Conservation (phyloP, 306 rosid species). For the Lupinus albus region DNA sequence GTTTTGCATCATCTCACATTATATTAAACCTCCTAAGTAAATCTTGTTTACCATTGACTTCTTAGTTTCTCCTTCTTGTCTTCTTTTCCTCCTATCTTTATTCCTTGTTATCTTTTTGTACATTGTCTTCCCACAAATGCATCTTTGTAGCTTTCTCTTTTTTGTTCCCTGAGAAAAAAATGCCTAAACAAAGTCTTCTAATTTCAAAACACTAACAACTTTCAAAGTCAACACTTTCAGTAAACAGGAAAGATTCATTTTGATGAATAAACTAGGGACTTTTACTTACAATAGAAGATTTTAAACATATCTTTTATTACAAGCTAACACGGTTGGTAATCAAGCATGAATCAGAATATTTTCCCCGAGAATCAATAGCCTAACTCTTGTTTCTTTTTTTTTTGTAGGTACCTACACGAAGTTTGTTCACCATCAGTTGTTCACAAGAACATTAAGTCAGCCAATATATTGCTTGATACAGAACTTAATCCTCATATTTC, state of each 20-base stretch:
- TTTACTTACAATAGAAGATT: constrained; percentile 10
- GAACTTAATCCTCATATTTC: constrained; percentile 96
- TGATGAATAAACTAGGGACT: not conserved
- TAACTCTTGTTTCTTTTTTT: constrained; percentile 25
- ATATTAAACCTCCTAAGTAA: not conserved
- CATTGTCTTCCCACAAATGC: not conserved
- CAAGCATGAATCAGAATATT: constrained; percentile 1
- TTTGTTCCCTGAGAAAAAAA: constrained; percentile 9
- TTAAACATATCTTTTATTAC: constrained; percentile 15
- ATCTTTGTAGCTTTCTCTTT: not conserved
- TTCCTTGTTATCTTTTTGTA: not conserved
- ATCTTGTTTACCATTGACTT: constrained; percentile 9
- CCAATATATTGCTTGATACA: constrained; percentile 81
- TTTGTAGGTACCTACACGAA: constrained; percentile 89
- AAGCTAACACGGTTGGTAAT: constrained; percentile 14
- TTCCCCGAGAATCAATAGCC: constrained; percentile 13
- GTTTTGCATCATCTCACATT: constrained; percentile 18
- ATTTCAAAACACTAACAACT: constrained; percentile 1
- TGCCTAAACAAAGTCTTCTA: constrained; percentile 7
- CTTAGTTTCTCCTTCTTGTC: not conserved
- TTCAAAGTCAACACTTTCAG: not conserved
- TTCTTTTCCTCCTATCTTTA: constrained; percentile 17
- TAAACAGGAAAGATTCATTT: constrained; percentile 10
- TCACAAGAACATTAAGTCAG: constrained; percentile 84
- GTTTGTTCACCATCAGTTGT: constrained; percentile 94